Evolutionary conservation across 345 rosid genomes (phyloP), one percentile per base, ranked within the genome.

Genomic region (Citropsis articulata): DNA sequence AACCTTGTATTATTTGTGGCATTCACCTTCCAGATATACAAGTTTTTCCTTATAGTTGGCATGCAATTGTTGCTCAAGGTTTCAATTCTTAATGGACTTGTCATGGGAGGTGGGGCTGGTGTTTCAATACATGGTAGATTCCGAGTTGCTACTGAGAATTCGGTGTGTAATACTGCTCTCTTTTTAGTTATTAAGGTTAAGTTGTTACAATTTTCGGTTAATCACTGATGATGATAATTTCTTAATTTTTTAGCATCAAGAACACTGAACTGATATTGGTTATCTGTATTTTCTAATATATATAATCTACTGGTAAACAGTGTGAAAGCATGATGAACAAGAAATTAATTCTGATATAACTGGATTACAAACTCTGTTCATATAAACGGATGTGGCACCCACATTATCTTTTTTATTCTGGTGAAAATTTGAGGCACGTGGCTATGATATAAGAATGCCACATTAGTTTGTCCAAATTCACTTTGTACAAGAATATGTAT

Each of bases 101-200:
- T 88, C 82, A 91, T 92, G 96, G 97, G 98, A 79, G 97, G 92
- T 31, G 98, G 97, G 38, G 89, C 87, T 83, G 97, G 97, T 81
- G 85, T 79, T 81, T 90, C 97, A 12, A 24, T 91, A 9, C 94
- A 92, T 76, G 97, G 97, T 76, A 84, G 88, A 80, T 91, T 94
- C 80, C 93, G 94, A 14, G 82, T 90, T 70, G 97, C 90, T 69
- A 92, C 96, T 73, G 98, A 95, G 80, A 95, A 90, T 69, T 80
- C 91, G 86, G 98, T 95, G 80, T 2, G 50, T 42, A 27, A 68
- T 62, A 63, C 57, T 40, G 75, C 67, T 73, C 24, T 69, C 67
- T 63, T 35, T 73, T 13, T 70, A 4, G 31, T 25, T 22, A 30
- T 68, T 53, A 5, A 33, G 70, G 13, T 79, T 79, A 48, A 35